phyloP scores from a whole-genome alignment of 2,329 filamentous ascomycete genomes.

The Periconia sp. region DNA sequence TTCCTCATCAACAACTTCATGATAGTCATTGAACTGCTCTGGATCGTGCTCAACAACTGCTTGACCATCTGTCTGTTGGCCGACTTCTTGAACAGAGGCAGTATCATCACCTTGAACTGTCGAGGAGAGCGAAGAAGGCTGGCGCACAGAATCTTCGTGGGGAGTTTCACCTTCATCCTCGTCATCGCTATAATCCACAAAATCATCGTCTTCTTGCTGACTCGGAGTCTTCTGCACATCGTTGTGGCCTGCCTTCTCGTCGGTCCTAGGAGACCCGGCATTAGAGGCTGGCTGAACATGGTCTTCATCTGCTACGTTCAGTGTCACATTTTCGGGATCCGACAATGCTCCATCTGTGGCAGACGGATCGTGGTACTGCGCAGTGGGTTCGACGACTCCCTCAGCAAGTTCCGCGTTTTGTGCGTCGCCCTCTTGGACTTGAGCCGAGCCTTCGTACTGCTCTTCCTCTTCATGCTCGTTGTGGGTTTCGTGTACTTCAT shows the following conservation, averaged over 20 bases:
- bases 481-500: not conserved
- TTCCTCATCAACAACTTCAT: constrained; percentile 1
- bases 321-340: not conserved
- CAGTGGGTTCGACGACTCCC: not conserved
- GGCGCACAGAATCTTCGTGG: constrained; percentile 9
- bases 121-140: constrained; percentile 30
- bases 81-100: constrained; percentile 12
- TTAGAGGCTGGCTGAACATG: not conserved
- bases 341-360: not conserved
- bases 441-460: not conserved
- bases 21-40: constrained; percentile 6
- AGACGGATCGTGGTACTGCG: not conserved
- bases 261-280: not conserved
- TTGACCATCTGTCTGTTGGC: constrained; percentile 4
- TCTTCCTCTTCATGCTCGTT: not conserved
- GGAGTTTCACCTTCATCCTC: constrained; percentile 30
- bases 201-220: constrained; percentile 40
- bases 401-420: not conserved
- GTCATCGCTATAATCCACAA: constrained; percentile 56
- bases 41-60: constrained; percentile 3
- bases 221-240: constrained; percentile 5
- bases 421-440: not conserved
- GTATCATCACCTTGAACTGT: constrained; percentile 38
- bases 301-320: not conserved
- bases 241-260: not conserved